Conservation (phyloP, 257 asterid genomes). For the Rauvolfia tetraphylla region DNA sequence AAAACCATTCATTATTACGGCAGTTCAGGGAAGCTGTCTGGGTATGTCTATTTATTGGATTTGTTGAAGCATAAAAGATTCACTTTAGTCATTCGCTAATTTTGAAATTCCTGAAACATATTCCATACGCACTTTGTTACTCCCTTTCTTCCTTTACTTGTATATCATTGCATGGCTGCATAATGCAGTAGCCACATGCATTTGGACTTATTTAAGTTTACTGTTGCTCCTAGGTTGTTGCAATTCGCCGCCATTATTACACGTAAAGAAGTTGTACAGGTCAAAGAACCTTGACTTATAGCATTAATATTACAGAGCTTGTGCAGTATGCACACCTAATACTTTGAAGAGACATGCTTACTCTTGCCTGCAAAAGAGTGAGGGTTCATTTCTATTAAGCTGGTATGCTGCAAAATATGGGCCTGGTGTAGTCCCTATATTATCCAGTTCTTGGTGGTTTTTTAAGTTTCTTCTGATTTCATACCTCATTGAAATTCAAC, state of each 20-base stretch:
- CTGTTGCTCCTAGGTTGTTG: background rate
- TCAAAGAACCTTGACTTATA: background rate
- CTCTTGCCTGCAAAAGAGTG: background rate
- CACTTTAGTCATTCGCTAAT: background rate
- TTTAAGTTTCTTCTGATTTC: background rate
- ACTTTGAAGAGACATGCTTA: background rate
- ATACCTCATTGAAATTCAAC: background rate
- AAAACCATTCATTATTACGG: constrained; percentile 52
- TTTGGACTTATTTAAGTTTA: background rate
- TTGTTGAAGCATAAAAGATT: background rate
- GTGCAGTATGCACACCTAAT: background rate
- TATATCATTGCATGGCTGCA: background rate
- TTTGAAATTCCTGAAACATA: background rate
- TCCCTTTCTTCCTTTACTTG: background rate
- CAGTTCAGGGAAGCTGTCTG: constrained; percentile 88
- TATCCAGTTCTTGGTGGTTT: too few relatives aligned
- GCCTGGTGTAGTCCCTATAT: background rate
- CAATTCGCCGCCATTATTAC: background rate
- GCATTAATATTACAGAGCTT: background rate
- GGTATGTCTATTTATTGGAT: constrained; percentile 39
- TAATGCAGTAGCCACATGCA: background rate
- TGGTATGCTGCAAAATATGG: background rate
- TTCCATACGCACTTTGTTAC: background rate
- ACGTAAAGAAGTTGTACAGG: background rate
- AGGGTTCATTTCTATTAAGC: background rate